Evolutionary conservation across 208 protist species (phyloP), one percentile per base, ranked within the genome.

Genomic region (Angomonas ambiguus): DNA sequence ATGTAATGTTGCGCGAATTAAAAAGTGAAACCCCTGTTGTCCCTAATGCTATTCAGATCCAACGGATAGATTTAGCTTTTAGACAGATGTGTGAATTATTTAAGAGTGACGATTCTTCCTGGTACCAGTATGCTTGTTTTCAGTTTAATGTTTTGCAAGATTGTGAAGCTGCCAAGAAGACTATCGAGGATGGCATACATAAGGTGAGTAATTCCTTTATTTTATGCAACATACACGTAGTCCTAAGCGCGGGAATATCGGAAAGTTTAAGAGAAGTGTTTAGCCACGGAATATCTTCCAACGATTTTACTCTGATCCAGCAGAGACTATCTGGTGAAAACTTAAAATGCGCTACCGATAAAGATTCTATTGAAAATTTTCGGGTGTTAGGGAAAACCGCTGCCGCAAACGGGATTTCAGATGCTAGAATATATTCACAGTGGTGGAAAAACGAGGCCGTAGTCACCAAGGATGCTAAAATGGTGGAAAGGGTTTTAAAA

Each of bases 401-500:
- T 1, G 84, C 77, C 32, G 64, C 75, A 25, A 62, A 85, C 31
- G 71, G 66, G 59, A 34, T 91, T 27, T 66, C 64, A n/a, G 85
- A 92, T 48, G 92, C 85, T 84, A 83, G 82, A 67, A 68, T 95
- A 35, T 95, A 83, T 75, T 79, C 83, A 28, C 89, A 95, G 67
- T 95, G 89, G 89, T 72, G 73, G 45, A 74, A 42, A 11, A 71
- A 65, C 1, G 85, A 95, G 59, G 57, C 72, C 16, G 68, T 62
- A 65, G 62, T 86, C 31, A 64, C 74, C 2, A 62, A 69, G 30
- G 85, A 95, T 71, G 20, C 51, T 0, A 79, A 78, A 34, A 91
- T 95, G 84, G 77, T 85, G 30, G 65, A 76, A 0, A 87, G 86
- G 65, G 83, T 95, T 30, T 76, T 91, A 34, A 79, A 92, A 51